phyloP scores from a whole-genome alignment of 345 rosid genomes.

The Sonneratia caseolaris region DNA sequence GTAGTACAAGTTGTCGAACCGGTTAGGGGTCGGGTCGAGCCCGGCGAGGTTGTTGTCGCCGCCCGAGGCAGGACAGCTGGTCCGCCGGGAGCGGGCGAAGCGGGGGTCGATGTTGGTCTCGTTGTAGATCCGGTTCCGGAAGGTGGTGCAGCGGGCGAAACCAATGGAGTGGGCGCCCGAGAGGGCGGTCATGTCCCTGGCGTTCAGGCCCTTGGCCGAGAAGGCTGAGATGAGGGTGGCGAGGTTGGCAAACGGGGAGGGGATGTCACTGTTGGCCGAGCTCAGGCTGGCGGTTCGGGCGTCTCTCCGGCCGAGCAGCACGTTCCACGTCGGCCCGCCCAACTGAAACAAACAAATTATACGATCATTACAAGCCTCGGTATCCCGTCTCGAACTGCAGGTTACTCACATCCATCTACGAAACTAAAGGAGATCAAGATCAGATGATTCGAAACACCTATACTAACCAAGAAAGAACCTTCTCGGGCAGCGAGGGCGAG shows the following conservation, averaged over 20 bases:
- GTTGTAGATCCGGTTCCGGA: conserved; percentile 30
- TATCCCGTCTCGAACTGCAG: too few species aligned
- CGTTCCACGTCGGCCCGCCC: conserved; percentile 33
- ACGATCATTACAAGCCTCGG: too few species aligned
- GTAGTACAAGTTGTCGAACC: conserved; percentile 28
- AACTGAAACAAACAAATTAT: not conserved
- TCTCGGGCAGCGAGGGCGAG: conserved; percentile 72
- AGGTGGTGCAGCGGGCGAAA: conserved; percentile 20
- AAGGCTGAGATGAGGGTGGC: conserved; percentile 25
- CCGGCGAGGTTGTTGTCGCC: conserved; percentile 25
- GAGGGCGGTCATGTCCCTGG: conserved; percentile 32
- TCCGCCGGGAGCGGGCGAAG: conserved; percentile 18
- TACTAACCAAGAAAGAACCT: conserved; percentile 41
- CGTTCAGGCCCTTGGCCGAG: conserved; percentile 26
- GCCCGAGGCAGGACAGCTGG: conserved; percentile 22
- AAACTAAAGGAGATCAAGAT: too few species aligned
- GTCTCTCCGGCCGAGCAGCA: conserved; percentile 36
- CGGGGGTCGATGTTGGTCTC: conserved; percentile 28
- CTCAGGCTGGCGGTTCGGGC: conserved; percentile 33
- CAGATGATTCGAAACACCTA: not conserved
- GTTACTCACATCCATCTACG: too few species aligned
- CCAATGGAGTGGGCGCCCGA: conserved; percentile 32
- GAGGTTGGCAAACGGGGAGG: conserved; percentile 25
- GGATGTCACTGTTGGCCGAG: conserved; percentile 31
- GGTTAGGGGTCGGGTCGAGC: conserved; percentile 20